Evolutionary conservation across 2,329 filamentous ascomycete species (phyloP), one percentile per base, ranked within the genome.

Genomic region (Triangularia setosa): DNA sequence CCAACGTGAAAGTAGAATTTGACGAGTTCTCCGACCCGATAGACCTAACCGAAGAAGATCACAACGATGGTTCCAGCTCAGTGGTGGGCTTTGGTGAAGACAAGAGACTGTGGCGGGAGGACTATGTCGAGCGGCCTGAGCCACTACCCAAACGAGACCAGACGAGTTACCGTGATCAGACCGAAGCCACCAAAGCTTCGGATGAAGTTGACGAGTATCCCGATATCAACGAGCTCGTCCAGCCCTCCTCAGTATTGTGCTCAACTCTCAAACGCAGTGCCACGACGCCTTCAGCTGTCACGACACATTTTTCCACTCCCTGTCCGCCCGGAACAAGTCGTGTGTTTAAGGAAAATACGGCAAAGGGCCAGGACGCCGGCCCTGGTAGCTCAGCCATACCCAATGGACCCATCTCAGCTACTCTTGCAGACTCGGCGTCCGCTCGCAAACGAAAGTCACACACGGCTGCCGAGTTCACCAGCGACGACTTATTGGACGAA

Each of bases 101-200:
- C 53, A 72, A 75, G 1, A 77, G 73, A 61, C 55, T 81, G 16
- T 83, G 80, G 81, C 75, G 76, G 2, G 79, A 81, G 56, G 78
- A 78, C 18, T 75, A 74, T 68, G 77, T 77, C 21, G 69, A 72
- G 21, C 77, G 79, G 57, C 73, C 78, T 1, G 76, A 78, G 27
- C 77, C 77, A 4, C 59, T 72, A 9, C 67, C 76, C 1, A 79
- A 73, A 54, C 76, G 77, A 55, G 76, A 76, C 18, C 83, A 80
- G 72, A 86, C 86, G 72, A 74, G 83, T 66, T 86, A 85, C 70
- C 84, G 82, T 65, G 75, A 74, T 24, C 80, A 84, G 9, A 80
- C 83, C 24, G 23, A 27, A 28, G 78, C 70, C 65, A 77, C 74
- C 64, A 8, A 70, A 25, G 73, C 76, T 12, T 72, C 73, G 14